These are phyloP conservation scores for Acanthamoeba royreba DNA, from an alignment of 208 protist species.

Conservation along the genomic window DNA sequence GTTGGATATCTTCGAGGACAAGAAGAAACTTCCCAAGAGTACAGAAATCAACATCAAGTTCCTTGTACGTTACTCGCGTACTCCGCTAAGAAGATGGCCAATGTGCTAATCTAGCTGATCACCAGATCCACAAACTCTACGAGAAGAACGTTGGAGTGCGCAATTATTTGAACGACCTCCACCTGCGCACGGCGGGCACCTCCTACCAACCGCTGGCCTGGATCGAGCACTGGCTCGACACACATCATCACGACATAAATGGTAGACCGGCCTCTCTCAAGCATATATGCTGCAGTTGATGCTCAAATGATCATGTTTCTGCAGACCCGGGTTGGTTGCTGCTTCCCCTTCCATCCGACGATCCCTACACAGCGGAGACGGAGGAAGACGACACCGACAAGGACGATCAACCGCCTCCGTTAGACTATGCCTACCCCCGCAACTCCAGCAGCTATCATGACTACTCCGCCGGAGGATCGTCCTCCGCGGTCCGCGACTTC, in stretches of 20 bases:
- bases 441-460: not conserved
- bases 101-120: no score
- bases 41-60: constrained; percentile 31
- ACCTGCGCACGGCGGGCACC: not conserved
- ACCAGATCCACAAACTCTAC: constrained; percentile 21
- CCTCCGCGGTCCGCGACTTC: no score
- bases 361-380: no score
- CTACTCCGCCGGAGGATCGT: no score
- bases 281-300: not conserved
- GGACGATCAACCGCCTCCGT: no score
- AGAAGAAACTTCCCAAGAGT: constrained; percentile 7
- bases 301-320: not conserved
- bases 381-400: not conserved
- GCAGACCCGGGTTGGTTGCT: not conserved
- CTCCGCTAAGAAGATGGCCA: no score
- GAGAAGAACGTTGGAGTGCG: not conserved
- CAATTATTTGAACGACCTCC: not conserved
- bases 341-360: not conserved
- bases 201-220: not conserved
- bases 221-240: not conserved
- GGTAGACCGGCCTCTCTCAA: not conserved
- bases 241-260: not conserved
- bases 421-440: not conserved
- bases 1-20: not conserved
- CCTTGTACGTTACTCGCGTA: not conserved